Evolutionary conservation across 148 eudicot species (phyloP).

Genomic region (Rheum nobile): DNA sequence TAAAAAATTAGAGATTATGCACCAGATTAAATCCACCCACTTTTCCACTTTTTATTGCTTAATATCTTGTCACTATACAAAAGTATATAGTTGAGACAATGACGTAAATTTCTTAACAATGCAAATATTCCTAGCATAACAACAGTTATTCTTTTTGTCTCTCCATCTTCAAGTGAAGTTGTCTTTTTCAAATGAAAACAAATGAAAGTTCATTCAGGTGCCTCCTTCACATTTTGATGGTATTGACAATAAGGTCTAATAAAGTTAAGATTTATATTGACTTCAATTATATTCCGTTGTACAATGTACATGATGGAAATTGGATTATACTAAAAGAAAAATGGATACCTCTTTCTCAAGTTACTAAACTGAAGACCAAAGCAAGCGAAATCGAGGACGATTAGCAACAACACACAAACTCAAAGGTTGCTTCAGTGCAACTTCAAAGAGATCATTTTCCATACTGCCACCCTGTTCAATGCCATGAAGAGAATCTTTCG

Average conservation of each 20-base stretch:
- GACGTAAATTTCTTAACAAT: no score
- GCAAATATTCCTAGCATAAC: background rate
- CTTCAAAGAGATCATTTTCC: slow-evolving; percentile 18
- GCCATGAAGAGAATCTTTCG: slow-evolving; percentile 45
- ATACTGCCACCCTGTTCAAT: slow-evolving; percentile 30
- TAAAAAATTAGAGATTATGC: background rate
- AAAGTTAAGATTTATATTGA: background rate
- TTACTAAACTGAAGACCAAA: slow-evolving; percentile 61
- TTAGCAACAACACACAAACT: slow-evolving; percentile 70
- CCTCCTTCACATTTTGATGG: background rate
- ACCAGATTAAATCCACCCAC: background rate
- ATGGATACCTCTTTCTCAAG: slow-evolving; percentile 80
- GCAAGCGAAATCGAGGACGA: slow-evolving; percentile 67
- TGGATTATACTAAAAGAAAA: slow-evolving; percentile 9
- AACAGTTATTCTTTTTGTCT: background rate
- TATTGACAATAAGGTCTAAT: background rate
- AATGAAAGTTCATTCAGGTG: background rate
- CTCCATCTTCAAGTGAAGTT: background rate
- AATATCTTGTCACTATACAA: background rate
- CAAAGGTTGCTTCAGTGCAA: slow-evolving; percentile 35
- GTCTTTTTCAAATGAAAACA: background rate
- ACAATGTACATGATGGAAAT: background rate
- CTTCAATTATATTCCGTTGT: background rate
- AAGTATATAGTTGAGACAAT: background rate
- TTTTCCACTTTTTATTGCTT: background rate